Percentiles rank a stretch among this genome's conserved stretches.
Evolutionary conservation across 2,329 filamentous ascomycete genomes (phyloP).

Genomic region (Exophiala viscosa): DNA sequence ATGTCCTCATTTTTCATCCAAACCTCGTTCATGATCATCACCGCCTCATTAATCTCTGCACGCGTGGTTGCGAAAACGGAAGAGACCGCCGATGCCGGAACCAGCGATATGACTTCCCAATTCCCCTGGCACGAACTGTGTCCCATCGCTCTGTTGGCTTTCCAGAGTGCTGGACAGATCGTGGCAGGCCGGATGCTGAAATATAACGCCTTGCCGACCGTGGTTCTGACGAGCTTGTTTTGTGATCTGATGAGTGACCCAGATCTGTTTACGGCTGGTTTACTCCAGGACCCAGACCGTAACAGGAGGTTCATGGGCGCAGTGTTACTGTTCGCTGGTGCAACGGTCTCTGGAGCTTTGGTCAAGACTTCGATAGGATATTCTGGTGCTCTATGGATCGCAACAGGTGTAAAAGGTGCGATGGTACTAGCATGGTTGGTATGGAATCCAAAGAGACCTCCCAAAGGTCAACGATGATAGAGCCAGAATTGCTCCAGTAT

Average conservation of each 20-base stretch:
- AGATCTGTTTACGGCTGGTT: slow-evolving; percentile 31
- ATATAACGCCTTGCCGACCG: slow-evolving; percentile 44
- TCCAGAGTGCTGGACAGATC: slow-evolving; percentile 41
- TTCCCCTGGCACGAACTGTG: slow-evolving; percentile 26
- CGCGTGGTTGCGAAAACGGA: slow-evolving; percentile 32
- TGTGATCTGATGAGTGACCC: slow-evolving; percentile 44
- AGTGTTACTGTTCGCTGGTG: slow-evolving; percentile 37
- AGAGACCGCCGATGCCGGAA: slow-evolving; percentile 22
- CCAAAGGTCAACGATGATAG: neutral
- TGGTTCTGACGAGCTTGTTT: slow-evolving; percentile 44
- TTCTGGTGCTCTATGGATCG: slow-evolving; percentile 40
- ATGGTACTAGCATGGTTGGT: slow-evolving; percentile 38
- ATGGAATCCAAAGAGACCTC: slow-evolving; percentile 31
- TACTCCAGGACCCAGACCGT: slow-evolving; percentile 36
- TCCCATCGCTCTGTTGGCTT: slow-evolving; percentile 38
- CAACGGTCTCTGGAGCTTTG: slow-evolving; percentile 41
- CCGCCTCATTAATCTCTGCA: slow-evolving; percentile 27
- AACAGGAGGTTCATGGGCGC: slow-evolving; percentile 37
- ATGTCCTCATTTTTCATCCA: slow-evolving; percentile 39
- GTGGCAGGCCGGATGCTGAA: slow-evolving; percentile 39
- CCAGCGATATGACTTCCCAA: neutral
- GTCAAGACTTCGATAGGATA: slow-evolving; percentile 38
- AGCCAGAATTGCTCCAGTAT: neutral
- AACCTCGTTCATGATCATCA: slow-evolving; percentile 34
- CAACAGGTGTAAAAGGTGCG: slow-evolving; percentile 37